Base-by-base conservation (phyloP, 495 filamentous ascomycete species). In the Penicillium dipodomyicola region DNA sequence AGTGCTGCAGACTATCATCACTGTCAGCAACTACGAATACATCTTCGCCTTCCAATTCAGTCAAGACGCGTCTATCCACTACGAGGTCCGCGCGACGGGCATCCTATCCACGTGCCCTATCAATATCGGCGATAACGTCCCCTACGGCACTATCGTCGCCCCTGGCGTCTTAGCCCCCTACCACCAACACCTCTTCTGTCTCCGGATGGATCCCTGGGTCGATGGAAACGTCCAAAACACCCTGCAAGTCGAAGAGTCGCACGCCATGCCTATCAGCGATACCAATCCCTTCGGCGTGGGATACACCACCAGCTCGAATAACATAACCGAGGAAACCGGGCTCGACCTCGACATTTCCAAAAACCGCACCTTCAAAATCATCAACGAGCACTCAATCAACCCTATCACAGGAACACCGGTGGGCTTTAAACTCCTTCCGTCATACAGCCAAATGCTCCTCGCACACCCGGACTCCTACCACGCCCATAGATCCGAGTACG, bases 141-240 rank as follows among this genome's bases (percentile, higher is more conserved):
- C 79, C 29, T 96, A 86, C 72, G 92, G 92, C 30, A 96, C 91
- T 1, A 73, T 91, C 39, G 90, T 97, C 5, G 87, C 89, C 47
- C 91, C 90, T 0, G 92, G 92, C 0, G 91, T 92, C 4, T 75
- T 96, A 5, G 91, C 82, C 0, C 74, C 84, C 48, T 81, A 87
- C 60, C 92, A 96, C 63, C 92, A 96, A 63, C 92, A 97, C 71
- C 86, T 96, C 56, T 94, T 97, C 76, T 88, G 81, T 19, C 83
- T 96, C 0, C 89, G 92, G 22, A 81, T 96, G 7, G 91, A 96
- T 69, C 91, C 92, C 0, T 79, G 82, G 42, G 76, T 96, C 46
- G 91, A 89, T 54, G 93, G 91, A 1, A 29, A 29, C 7, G 78
- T 82, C 49, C 60, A 71, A 22, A 92, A 92, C 69, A 78, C 84